phyloP scores from a whole-genome alignment of 108 stramenopile genomes.

The Cylindrotheca fusiformis region DNA sequence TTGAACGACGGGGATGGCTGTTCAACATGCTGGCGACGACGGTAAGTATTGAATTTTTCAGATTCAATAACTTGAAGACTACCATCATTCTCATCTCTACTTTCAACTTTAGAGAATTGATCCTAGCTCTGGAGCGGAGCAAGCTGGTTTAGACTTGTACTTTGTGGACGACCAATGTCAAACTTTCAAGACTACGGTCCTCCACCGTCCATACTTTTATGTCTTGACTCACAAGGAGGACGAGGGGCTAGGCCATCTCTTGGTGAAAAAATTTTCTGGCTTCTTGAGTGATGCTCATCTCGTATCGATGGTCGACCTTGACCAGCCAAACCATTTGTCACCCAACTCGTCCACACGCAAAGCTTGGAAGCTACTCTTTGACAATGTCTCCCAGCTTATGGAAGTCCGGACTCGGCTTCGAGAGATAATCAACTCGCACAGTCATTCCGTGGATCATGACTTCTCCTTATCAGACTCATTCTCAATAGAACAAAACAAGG shows the following conservation, averaged over 20 bases:
- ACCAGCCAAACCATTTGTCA: conserved; percentile 73
- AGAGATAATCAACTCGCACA: conserved; percentile 45
- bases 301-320: conserved; percentile 66
- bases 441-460: conserved; percentile 18
- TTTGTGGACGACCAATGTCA: conserved; percentile 61
- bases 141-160: conserved; percentile 89
- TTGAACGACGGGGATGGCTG: conserved; percentile 77
- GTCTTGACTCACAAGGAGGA: conserved; percentile 57
- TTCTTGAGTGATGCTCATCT: conserved; percentile 64
- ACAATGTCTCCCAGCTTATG: conserved; percentile 76
- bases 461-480: conserved; percentile 4
- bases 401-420: conserved; percentile 58
- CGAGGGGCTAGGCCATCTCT: conserved; percentile 65
- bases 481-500: conserved; percentile 47
- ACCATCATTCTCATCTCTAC: no score
- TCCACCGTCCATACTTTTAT: conserved; percentile 95
- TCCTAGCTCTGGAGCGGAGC: conserved; percentile 41
- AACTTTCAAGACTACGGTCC: conserved; percentile 88
- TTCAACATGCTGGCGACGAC: conserved; percentile 91
- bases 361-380: conserved; percentile 73
- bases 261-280: conserved; percentile 60
- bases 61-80: conserved; percentile 5
- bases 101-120: conserved; percentile 19
- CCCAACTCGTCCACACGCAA: conserved; percentile 33
- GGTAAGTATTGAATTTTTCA: conserved; percentile 33